These are phyloP conservation scores for Podila horticola DNA, from an alignment of 192 early-diverging fungal species.

Conservation along the genomic window DNA sequence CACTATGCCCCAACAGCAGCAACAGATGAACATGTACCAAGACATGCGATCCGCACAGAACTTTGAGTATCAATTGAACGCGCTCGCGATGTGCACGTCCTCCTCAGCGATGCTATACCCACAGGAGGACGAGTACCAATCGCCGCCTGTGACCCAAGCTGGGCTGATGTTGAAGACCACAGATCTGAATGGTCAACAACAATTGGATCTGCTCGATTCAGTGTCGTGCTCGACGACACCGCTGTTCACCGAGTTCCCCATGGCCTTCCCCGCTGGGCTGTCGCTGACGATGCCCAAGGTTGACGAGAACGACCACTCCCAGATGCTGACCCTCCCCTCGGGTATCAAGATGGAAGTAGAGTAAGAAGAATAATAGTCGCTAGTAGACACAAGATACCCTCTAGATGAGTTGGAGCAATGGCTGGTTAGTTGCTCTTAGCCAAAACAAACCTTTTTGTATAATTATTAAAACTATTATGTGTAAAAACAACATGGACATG, in stretches of 20 bases:
- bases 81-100: not conserved
- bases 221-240: not conserved
- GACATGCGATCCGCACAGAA: not conserved
- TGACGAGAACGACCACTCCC: too few species aligned
- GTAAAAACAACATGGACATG: too few species aligned
- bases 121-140: not conserved
- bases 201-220: not conserved
- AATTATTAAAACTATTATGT: too few species aligned
- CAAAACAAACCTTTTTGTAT: too few species aligned
- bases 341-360: too few species aligned
- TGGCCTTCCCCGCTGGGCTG: not conserved
- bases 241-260: not conserved
- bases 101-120: not conserved
- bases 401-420: too few species aligned
- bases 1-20: not conserved
- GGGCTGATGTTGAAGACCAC: not conserved
- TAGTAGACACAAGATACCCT: too few species aligned
- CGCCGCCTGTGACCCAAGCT: not conserved
- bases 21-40: not conserved
- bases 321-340: too few species aligned
- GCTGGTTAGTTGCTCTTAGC: too few species aligned
- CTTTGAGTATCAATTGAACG: not conserved
- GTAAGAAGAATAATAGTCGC: too few species aligned
- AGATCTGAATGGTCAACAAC: not conserved
- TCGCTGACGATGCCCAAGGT: conserved; percentile 2